Percentiles rank a stretch among this genome's conserved stretches.
These are phyloP conservation scores for Leccinum variicolor DNA, from an alignment of 768 basidiomycete genomes.

Conservation along the genomic window DNA sequence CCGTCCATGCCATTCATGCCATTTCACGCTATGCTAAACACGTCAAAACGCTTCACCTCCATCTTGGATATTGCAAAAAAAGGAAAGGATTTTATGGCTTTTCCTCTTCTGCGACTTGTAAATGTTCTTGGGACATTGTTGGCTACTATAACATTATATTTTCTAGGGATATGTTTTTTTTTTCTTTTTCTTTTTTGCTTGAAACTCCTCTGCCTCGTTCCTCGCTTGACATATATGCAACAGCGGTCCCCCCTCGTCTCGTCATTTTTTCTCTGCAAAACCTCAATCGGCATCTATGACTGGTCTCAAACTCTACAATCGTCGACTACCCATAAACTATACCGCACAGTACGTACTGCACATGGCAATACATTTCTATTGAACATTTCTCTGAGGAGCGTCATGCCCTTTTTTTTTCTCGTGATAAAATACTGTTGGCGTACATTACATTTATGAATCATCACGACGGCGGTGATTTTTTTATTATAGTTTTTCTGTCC, in stretches of 20 bases:
- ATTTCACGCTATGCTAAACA: neutral
- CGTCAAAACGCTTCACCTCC: neutral
- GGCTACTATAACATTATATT: constrained; percentile 33
- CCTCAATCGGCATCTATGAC: constrained; percentile 27
- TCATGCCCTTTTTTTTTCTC: constrained; percentile 1
- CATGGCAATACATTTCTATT: constrained; percentile 30
- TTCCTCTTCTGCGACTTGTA: constrained; percentile 17
- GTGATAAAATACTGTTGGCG: neutral
- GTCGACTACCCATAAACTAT: constrained; percentile 15
- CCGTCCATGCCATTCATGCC: neutral
- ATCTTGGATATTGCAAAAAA: constrained; percentile 20
- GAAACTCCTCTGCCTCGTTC: constrained; percentile 8
- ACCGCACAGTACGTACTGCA: constrained; percentile 27
- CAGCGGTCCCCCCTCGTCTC: neutral
- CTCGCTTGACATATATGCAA: constrained; percentile 4
- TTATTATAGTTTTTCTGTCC: no score
- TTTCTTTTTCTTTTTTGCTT: constrained; percentile 15
- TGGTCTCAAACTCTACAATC: constrained; percentile 8
- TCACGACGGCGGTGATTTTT: neutral
- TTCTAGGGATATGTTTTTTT: constrained; percentile 29
- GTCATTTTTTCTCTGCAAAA: neutral
- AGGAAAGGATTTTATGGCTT: constrained; percentile 3
- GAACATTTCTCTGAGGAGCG: constrained; percentile 12
- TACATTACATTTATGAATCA: neutral
- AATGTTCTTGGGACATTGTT: constrained; percentile 37